phyloP scores from a whole-genome alignment of 805 yeast genomes.

The Wickerhamiella spandovensis region DNA sequence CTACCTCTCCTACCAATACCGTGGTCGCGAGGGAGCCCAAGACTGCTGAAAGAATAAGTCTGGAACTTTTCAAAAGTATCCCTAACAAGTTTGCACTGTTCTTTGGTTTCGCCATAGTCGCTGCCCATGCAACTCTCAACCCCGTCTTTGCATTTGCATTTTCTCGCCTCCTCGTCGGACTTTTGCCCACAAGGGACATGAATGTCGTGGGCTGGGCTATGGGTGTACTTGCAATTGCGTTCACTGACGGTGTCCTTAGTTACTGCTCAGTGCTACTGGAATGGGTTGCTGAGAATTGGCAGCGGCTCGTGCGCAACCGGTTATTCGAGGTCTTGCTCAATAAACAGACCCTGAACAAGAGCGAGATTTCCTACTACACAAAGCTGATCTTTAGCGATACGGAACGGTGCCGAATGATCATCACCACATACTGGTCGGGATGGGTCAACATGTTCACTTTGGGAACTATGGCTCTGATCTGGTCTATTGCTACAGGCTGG shows the following conservation, averaged over 20 bases:
- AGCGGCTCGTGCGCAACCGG: slow-evolving; percentile 36
- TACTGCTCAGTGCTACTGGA: slow-evolving; percentile 41
- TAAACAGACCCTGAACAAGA: slow-evolving; percentile 33
- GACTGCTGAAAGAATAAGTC: background rate
- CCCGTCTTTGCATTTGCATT: slow-evolving; percentile 74
- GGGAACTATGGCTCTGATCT: slow-evolving; percentile 46
- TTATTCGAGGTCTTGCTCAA: slow-evolving; percentile 37
- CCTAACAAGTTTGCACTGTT: slow-evolving; percentile 19
- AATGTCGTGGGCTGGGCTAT: slow-evolving; percentile 49
- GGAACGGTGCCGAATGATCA: slow-evolving; percentile 56
- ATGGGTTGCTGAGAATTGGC: slow-evolving; percentile 56
- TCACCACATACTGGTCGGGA: slow-evolving; percentile 48
- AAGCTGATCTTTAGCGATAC: slow-evolving; percentile 69
- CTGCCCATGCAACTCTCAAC: slow-evolving; percentile 47
- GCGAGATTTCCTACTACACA: slow-evolving; percentile 37
- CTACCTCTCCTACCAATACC: background rate
- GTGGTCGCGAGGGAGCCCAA: background rate
- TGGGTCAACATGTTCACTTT: slow-evolving; percentile 41
- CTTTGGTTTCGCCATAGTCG: slow-evolving; percentile 41
- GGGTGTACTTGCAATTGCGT: slow-evolving; percentile 47
- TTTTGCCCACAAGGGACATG: slow-evolving; percentile 32
- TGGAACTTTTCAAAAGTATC: slow-evolving; percentile 1
- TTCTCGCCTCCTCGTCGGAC: slow-evolving; percentile 52
- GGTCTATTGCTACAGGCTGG: slow-evolving; percentile 81
- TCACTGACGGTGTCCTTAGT: slow-evolving; percentile 43